Percentiles rank a stretch among this genome's conserved stretches.
phyloP scores from a whole-genome alignment of 2,329 filamentous ascomycete genomes.

The Elsinoe arachidis region DNA sequence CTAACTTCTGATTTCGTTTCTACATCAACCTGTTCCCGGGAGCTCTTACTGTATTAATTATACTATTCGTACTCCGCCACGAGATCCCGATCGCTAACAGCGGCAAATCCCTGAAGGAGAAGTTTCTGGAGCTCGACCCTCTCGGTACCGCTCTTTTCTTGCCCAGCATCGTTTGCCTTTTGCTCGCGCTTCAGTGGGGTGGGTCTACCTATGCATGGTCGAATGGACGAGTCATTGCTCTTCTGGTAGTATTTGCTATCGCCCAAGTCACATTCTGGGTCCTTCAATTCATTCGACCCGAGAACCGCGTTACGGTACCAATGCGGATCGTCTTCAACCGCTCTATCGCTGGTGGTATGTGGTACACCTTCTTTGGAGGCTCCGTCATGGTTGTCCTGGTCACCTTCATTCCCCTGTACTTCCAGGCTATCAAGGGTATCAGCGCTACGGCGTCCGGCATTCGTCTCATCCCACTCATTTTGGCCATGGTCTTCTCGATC shows the following conservation, averaged over 20 bases:
- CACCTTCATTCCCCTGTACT: slow-evolving; percentile 38
- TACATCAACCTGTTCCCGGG: slow-evolving; percentile 48
- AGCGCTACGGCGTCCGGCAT: slow-evolving; percentile 40
- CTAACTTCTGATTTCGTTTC: slow-evolving; percentile 25
- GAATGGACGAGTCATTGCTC: slow-evolving; percentile 36
- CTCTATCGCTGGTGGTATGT: slow-evolving; percentile 32
- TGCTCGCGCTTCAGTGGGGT: slow-evolving; percentile 39
- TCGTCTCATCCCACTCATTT: slow-evolving; percentile 40
- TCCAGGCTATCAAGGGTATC: slow-evolving; percentile 42
- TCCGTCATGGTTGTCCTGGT: slow-evolving; percentile 7
- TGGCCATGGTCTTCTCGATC: slow-evolving; percentile 37
- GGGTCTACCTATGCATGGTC: slow-evolving; percentile 34
- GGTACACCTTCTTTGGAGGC: slow-evolving; percentile 28
- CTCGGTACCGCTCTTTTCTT: slow-evolving; percentile 37
- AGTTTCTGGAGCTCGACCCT: slow-evolving; percentile 40
- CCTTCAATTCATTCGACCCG: slow-evolving; percentile 36
- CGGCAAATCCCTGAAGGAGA: slow-evolving; percentile 16
- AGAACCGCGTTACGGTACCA: slow-evolving; percentile 37
- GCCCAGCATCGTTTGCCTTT: slow-evolving; percentile 32
- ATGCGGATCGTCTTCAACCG: slow-evolving; percentile 39
- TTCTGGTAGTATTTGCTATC: slow-evolving; percentile 37
- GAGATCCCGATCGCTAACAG: slow-evolving; percentile 8
- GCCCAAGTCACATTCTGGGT: slow-evolving; percentile 34
- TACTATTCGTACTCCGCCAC: slow-evolving; percentile 12
- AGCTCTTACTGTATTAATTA: slow-evolving; percentile 28